Conservation (phyloP, 768 basidiomycete genomes). For the Mycena latifolia region DNA sequence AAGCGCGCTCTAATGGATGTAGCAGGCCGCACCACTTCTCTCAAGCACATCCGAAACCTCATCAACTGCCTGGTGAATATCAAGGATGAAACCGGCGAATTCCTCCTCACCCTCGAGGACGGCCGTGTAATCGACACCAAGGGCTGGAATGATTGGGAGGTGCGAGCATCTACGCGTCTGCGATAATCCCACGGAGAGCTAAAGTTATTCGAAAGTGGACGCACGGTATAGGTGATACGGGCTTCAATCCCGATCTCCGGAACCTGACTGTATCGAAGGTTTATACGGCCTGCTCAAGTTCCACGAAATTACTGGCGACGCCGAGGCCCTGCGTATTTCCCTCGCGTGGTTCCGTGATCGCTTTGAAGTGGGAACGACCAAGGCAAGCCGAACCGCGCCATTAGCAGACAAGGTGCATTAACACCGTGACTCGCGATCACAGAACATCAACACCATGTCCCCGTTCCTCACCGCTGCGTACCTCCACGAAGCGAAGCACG, state of each 20-base stretch:
- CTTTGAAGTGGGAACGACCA: slow-evolving; percentile 63
- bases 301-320: slow-evolving; percentile 55
- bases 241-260: not conserved
- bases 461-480: slow-evolving; percentile 61
- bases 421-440: not conserved
- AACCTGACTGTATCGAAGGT: slow-evolving; percentile 39
- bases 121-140: slow-evolving; percentile 69
- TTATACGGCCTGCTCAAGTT: slow-evolving; percentile 56
- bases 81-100: slow-evolving; percentile 65
- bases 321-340: slow-evolving; percentile 52
- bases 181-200: not conserved
- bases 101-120: slow-evolving; percentile 60
- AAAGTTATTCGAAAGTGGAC: slow-evolving; percentile 49
- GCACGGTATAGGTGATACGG: slow-evolving; percentile 53
- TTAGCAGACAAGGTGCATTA: not conserved
- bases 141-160: slow-evolving; percentile 69
- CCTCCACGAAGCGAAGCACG: slow-evolving; percentile 52
- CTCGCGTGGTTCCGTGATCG: slow-evolving; percentile 63
- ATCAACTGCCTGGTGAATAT: slow-evolving; percentile 63
- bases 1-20: no score
- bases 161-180: slow-evolving; percentile 37
- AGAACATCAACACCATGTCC: slow-evolving; percentile 73
- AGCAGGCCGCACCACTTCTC: slow-evolving; percentile 9
- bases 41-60: slow-evolving; percentile 48
- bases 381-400: slow-evolving; percentile 42